phyloP scores from a whole-genome alignment of 1,139 yeast species.

The Pichia norvegensis region DNA sequence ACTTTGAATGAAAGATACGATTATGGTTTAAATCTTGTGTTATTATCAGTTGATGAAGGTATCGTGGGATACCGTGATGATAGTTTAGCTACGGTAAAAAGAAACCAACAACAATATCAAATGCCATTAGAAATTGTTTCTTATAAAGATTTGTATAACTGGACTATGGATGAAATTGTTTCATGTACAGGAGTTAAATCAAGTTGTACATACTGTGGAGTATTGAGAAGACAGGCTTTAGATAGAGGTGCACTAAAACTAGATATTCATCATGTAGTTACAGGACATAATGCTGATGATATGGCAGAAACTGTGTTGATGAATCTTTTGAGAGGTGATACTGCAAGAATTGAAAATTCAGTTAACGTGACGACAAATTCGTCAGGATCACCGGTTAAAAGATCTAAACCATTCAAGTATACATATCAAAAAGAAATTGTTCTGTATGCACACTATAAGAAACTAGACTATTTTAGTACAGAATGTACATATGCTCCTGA shows the following conservation, averaged over 20 bases:
- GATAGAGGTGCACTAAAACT: slow-evolving; percentile 94
- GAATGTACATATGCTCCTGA: slow-evolving; percentile 98
- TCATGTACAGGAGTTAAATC: slow-evolving; percentile 90
- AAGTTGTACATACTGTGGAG: slow-evolving; percentile 98
- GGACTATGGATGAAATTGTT: slow-evolving; percentile 99
- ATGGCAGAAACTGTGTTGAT: slow-evolving; percentile 97
- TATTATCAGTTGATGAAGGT: slow-evolving; percentile 92
- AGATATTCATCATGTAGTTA: slow-evolving; percentile 83
- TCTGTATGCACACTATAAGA: slow-evolving; percentile 91
- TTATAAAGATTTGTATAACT: slow-evolving; percentile 77
- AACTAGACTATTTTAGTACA: slow-evolving; percentile 90
- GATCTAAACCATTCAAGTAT: slow-evolving; percentile 94
- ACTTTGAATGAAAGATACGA: slow-evolving; percentile 79
- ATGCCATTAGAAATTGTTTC: slow-evolving; percentile 88
- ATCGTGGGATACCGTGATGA: slow-evolving; percentile 96
- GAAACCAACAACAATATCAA: slow-evolving; percentile 81
- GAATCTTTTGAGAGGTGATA: slow-evolving; percentile 94
- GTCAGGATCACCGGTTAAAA: slow-evolving; percentile 70
- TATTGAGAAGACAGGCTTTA: slow-evolving; percentile 87
- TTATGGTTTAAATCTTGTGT: slow-evolving; percentile 75
- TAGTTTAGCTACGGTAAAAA: slow-evolving; percentile 89
- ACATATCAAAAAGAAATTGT: slow-evolving; percentile 97
- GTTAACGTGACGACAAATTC: slow-evolving; percentile 79
- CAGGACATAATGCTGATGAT: slow-evolving; percentile 99
- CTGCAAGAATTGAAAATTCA: slow-evolving; percentile 86